Evolutionary conservation across 2,329 filamentous ascomycete species (phyloP), one percentile per base, ranked within the genome.

Genomic region (Pleurostoma richardsiae): DNA sequence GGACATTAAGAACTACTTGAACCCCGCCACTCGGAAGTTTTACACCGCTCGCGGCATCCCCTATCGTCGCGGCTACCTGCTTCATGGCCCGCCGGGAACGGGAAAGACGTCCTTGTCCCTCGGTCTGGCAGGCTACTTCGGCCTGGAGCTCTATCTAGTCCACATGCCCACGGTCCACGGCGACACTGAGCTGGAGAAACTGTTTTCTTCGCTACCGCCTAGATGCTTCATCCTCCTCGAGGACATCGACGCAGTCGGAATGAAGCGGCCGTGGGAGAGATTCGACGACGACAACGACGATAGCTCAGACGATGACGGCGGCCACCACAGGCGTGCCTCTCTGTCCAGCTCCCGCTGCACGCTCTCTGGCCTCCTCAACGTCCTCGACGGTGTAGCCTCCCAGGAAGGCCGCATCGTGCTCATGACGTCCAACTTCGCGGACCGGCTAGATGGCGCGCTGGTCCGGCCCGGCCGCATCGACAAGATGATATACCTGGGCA

Each of bases 31-130:
- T 2, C 58, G 80, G 10, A 77, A 76, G 27, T 90, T 85, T 78
- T 90, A 90, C 60, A 73, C 84, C 30, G 77, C 86, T 49, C 79
- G 85, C 28, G 85, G 85, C 28, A 88, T 90, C 49, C 86, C 86
- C 0, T 90, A 90, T 58, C 75, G 86, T 8, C 71, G 86, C 44
- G 86, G 85, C 7, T 90, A 88, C 56, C 73, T 90, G 4, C 72
- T 90, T 0, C 79, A 89, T 55, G 86, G 86, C 0, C 85, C 86
- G 2, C 86, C 85, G 0, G 86, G 86, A 1, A 88, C 83, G 0
- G 85, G 86, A 38, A 89, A 90, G 63, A 88, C 82, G 46, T 87
- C 83, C 1, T 86, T 90, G 53, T 87, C 88, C 33, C 81, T 88
- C 56, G 86, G 85, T 1, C 67, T 90, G 6, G 86, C 86, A 2